Conservation (phyloP, 306 rosid genomes). For the Prunus mume region DNA sequence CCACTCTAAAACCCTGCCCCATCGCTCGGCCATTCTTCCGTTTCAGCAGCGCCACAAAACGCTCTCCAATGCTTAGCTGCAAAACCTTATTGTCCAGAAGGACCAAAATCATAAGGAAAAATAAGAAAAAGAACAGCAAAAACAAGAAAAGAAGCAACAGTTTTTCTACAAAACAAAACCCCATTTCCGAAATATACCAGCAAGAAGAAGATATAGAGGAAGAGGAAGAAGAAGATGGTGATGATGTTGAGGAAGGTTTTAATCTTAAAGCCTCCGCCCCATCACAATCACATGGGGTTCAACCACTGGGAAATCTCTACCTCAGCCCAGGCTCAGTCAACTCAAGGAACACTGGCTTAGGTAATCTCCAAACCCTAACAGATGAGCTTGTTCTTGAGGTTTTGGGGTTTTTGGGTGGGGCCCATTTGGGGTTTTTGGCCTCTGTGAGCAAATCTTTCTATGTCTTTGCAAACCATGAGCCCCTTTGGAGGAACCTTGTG, state of each 20-base stretch:
- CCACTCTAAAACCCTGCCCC: background rate
- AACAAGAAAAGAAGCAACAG: constrained; percentile 27
- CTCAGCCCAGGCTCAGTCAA: constrained; percentile 53
- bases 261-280: constrained; percentile 68
- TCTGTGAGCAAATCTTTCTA: constrained; percentile 72
- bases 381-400: constrained; percentile 92
- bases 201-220: background rate
- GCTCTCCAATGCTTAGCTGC: constrained; percentile 41
- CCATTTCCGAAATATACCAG: constrained; percentile 23
- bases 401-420: constrained; percentile 55
- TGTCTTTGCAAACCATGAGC: constrained; percentile 71
- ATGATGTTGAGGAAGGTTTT: constrained; percentile 53
- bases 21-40: background rate
- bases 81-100: constrained; percentile 31
- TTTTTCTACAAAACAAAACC: constrained; percentile 16
- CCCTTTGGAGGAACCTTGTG: constrained; percentile 85
- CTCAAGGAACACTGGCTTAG: constrained; percentile 83
- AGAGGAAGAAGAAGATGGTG: constrained; percentile 27
- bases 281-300: constrained; percentile 71
- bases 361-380: constrained; percentile 62
- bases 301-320: constrained; percentile 83
- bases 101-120: constrained; percentile 17
- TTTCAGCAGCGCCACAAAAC: background rate
- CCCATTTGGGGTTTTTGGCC: constrained; percentile 59
- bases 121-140: constrained; percentile 30